Conservation (phyloP, 192 early-diverging fungal genomes). For the Physocladia obscura region DNA sequence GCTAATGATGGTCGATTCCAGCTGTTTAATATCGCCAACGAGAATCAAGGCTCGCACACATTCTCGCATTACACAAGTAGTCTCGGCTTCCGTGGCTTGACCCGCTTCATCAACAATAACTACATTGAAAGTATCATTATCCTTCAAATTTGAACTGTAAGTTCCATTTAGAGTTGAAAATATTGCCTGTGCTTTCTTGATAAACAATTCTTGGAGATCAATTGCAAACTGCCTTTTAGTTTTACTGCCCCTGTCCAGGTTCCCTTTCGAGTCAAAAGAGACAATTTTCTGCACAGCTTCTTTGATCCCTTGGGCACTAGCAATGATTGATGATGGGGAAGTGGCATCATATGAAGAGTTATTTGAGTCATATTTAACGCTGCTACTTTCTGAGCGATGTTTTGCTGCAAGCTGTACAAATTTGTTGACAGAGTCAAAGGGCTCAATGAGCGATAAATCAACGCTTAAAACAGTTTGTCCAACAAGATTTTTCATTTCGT, state of each 20-base stretch:
- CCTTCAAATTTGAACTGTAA: background rate
- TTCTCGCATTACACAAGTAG: slow-evolving; percentile 1
- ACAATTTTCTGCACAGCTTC: background rate
- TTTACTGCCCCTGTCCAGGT: background rate
- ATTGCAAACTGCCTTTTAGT: background rate
- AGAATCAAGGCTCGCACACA: slow-evolving; percentile 15
- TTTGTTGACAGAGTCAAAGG: slow-evolving; percentile 1
- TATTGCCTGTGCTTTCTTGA: slow-evolving; percentile 8
- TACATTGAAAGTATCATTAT: slow-evolving; percentile 1
- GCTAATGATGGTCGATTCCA: slow-evolving; percentile 15
- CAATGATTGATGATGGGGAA: too few relatives aligned
- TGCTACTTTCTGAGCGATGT: background rate
- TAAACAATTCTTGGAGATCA: background rate
- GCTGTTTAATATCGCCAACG: slow-evolving; percentile 19
- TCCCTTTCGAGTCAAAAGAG: background rate
- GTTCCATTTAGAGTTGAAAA: slow-evolving; percentile 21
- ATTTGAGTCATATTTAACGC: background rate
- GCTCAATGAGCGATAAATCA: slow-evolving; percentile 7
- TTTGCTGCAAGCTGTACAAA: background rate
- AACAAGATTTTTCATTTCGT: slow-evolving; percentile 2
- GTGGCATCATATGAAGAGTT: background rate
- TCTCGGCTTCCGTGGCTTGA: slow-evolving; percentile 19
- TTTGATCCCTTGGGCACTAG: background rate
- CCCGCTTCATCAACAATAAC: slow-evolving; percentile 24
- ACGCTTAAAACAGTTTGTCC: background rate